These are phyloP conservation scores for Fusarium nygamai DNA, from an alignment of 2,329 filamentous ascomycete species.

Conservation along the genomic window DNA sequence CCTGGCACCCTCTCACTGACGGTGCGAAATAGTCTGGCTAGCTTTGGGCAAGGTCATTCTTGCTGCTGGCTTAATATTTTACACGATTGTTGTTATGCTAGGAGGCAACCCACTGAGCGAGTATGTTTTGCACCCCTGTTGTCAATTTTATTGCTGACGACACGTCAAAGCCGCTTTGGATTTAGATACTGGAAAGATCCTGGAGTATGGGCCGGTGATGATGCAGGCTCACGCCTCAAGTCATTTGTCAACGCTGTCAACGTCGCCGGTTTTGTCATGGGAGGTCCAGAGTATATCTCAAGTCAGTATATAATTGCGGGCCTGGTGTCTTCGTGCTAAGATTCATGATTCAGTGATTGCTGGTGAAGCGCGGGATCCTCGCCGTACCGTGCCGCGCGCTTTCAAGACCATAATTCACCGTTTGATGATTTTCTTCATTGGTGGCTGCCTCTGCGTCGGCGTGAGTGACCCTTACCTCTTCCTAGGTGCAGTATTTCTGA, in stretches of 20 bases:
- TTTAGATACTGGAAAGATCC: constrained; percentile 70
- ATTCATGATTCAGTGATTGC: background rate
- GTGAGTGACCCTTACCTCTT: background rate
- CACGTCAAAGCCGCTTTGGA: constrained; percentile 65
- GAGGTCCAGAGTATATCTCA: constrained; percentile 64
- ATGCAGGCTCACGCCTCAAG: background rate
- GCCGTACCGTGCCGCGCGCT: background rate
- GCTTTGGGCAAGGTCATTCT: constrained; percentile 71
- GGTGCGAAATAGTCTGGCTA: constrained; percentile 57
- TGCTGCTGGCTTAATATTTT: constrained; percentile 73
- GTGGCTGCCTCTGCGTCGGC: background rate
- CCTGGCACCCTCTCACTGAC: background rate
- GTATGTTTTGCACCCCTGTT: background rate
- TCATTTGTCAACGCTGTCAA: background rate
- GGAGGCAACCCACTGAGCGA: constrained; percentile 71
- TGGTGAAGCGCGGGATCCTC: background rate
- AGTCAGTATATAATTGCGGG: constrained; percentile 58
- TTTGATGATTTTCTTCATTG: background rate
- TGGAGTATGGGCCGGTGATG: background rate
- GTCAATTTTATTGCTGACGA: background rate
- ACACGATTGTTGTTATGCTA: constrained; percentile 80
- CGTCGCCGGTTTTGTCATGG: constrained; percentile 60
- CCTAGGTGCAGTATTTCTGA: background rate
- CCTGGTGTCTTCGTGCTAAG: no score
- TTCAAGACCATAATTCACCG: background rate